phyloP scores from a whole-genome alignment of 2,329 filamentous ascomycete species.

The Clonostachys sp. region DNA sequence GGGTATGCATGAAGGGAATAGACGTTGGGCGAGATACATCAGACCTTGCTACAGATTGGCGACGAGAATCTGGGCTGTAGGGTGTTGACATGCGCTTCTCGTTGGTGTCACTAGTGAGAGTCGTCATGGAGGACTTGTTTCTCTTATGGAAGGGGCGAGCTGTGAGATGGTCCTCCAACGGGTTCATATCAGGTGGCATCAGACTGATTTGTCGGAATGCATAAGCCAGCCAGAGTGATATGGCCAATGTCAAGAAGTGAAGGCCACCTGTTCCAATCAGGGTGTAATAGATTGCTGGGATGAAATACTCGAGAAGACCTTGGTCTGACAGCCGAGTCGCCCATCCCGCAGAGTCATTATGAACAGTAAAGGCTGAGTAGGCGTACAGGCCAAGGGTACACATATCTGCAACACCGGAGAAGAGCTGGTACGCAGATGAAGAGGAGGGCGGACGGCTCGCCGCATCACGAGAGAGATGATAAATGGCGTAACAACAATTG shows the following conservation, averaged over 20 bases:
- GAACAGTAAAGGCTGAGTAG: slow-evolving; percentile 44
- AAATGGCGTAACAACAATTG: slow-evolving; percentile 73
- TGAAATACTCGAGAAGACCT: slow-evolving; percentile 51
- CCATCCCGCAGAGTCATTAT: slow-evolving; percentile 51
- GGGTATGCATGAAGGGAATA: slow-evolving; percentile 78
- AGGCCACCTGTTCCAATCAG: slow-evolving; percentile 60
- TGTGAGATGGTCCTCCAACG: slow-evolving; percentile 80
- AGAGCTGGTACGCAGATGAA: slow-evolving; percentile 84
- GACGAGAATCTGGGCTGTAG: slow-evolving; percentile 18
- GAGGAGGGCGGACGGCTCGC: slow-evolving; percentile 71
- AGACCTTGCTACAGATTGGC: slow-evolving; percentile 27
- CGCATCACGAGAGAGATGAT: slow-evolving; percentile 70
- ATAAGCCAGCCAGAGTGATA: slow-evolving; percentile 71
- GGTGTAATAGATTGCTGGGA: slow-evolving; percentile 64
- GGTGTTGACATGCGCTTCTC: slow-evolving; percentile 57
- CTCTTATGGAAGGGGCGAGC: slow-evolving; percentile 68
- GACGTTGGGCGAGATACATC: slow-evolving; percentile 42
- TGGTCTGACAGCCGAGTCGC: slow-evolving; percentile 57
- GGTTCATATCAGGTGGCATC: slow-evolving; percentile 93
- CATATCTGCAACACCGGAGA: slow-evolving; percentile 69
- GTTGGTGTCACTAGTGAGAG: slow-evolving; percentile 32
- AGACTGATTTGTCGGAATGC: slow-evolving; percentile 78
- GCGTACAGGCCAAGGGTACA: slow-evolving; percentile 49
- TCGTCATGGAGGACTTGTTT: slow-evolving; percentile 57
- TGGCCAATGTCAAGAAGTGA: slow-evolving; percentile 64